A percentile compares a stretch with the other conserved stretches of the same genome.
phyloP scores from a whole-genome alignment of 495 filamentous ascomycete genomes.

The Beverwykella pulmonaria region DNA sequence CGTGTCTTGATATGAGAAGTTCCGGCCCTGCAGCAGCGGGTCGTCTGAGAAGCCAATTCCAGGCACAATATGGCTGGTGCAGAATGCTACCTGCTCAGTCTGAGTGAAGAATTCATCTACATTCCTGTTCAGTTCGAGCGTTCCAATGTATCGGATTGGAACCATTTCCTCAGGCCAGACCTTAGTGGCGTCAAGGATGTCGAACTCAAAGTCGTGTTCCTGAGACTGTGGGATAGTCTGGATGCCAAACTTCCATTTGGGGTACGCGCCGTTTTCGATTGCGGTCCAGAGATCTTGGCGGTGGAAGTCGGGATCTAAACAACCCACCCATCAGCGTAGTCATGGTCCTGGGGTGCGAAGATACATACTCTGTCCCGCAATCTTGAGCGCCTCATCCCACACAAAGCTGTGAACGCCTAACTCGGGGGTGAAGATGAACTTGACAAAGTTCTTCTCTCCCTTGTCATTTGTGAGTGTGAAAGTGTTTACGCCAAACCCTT shows the following conservation, averaged over 20 bases:
- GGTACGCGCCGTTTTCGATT: constrained; percentile 73
- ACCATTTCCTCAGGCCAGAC: constrained; percentile 85
- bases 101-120: constrained; percentile 85
- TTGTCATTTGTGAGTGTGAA: constrained; percentile 72
- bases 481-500: constrained; percentile 89
- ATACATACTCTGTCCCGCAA: constrained; percentile 63
- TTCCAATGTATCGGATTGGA: constrained; percentile 77
- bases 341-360: too few species aligned
- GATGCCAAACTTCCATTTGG: constrained; percentile 82
- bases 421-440: constrained; percentile 77
- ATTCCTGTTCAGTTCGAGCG: constrained; percentile 81
- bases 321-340: too few species aligned
- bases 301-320: constrained; percentile 80
- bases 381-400: constrained; percentile 86
- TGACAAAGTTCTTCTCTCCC: constrained; percentile 75
- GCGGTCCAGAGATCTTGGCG: constrained; percentile 80
- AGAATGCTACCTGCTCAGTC: constrained; percentile 84
- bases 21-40: constrained; percentile 78
- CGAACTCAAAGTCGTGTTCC: constrained; percentile 83
- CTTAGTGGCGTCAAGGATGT: constrained; percentile 91
- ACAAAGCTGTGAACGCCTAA: constrained; percentile 82
- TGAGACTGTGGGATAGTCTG: constrained; percentile 72
- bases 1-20: constrained; percentile 88
- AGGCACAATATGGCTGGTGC: constrained; percentile 81
- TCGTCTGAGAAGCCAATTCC: constrained; percentile 89